These are phyloP conservation scores for Beauveria australis DNA, from an alignment of 2,329 filamentous ascomycete genomes.

Conservation along the genomic window DNA sequence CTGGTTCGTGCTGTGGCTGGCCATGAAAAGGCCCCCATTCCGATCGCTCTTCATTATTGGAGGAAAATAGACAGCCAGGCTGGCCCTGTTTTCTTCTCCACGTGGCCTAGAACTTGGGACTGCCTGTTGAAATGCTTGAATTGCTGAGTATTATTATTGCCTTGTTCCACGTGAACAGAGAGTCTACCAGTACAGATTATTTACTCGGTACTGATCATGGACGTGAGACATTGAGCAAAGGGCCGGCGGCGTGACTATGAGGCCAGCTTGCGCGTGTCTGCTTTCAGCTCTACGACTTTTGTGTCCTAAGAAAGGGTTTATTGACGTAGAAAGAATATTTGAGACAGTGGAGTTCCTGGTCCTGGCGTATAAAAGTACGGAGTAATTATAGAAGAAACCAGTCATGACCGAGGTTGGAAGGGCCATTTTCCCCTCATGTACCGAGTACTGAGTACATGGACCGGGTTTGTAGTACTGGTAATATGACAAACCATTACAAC, in stretches of 20 bases:
- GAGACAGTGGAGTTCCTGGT: background rate
- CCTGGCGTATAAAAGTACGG: background rate
- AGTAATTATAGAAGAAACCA: no score
- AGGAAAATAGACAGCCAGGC: background rate
- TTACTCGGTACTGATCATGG: background rate
- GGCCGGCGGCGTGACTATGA: background rate
- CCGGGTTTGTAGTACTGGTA: no score
- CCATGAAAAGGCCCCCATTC: background rate
- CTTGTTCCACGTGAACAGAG: background rate
- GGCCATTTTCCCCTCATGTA: no score
- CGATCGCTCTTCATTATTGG: background rate
- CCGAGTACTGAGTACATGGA: no score
- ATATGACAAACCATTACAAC: no score
- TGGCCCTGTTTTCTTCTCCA: background rate
- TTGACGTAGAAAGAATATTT: background rate
- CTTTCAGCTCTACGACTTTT: background rate
- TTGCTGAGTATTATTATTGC: background rate
- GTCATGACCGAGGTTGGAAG: no score
- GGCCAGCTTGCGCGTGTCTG: background rate
- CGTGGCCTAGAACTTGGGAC: background rate
- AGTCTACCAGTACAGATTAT: no score
- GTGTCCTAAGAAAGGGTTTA: background rate
- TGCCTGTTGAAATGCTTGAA: background rate
- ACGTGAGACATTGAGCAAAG: background rate
- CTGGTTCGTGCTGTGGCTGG: background rate